phyloP scores from a whole-genome alignment of 1,284 basidiomycete species.

The Boletus hoseneyae region DNA sequence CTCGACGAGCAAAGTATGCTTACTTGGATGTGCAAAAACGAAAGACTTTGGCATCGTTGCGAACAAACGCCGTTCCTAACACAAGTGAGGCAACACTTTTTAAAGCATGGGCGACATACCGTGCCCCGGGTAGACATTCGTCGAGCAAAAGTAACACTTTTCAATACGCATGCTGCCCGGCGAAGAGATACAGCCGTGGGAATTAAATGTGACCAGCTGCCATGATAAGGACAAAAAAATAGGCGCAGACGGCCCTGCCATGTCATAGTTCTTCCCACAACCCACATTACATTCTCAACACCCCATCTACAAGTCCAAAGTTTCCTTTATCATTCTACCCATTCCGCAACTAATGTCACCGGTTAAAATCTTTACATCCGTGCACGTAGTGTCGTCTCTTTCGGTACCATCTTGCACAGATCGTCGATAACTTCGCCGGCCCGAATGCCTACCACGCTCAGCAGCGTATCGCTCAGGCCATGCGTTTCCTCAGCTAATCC shows the following conservation, averaged over 20 bases:
- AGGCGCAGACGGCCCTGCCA: too few relatives aligned
- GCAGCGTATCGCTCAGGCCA: slow-evolving; percentile 54
- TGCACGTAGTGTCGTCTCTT: neutral
- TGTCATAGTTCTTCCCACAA: too few relatives aligned
- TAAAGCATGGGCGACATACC: slow-evolving; percentile 40
- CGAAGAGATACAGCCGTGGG: slow-evolving; percentile 20
- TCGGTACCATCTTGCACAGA: slow-evolving; percentile 22
- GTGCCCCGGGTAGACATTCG: slow-evolving; percentile 93
- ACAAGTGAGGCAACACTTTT: neutral
- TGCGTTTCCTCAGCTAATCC: slow-evolving; percentile 57
- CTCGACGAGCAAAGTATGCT: slow-evolving; percentile 27
- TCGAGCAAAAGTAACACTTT: slow-evolving; percentile 93
- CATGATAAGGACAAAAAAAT: too few relatives aligned
- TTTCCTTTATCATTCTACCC: too few relatives aligned
- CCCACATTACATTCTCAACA: too few relatives aligned
- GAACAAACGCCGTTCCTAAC: slow-evolving; percentile 85
- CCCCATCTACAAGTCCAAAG: too few relatives aligned
- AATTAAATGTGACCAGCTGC: slow-evolving; percentile 4
- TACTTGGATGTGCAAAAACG: slow-evolving; percentile 96
- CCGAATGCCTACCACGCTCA: slow-evolving; percentile 49
- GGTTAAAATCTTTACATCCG: slow-evolving; percentile 1
- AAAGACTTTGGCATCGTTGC: slow-evolving; percentile 96
- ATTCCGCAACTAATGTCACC: neutral
- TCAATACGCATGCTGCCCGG: slow-evolving; percentile 67
- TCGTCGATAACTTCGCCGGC: slow-evolving; percentile 51